Evolutionary conservation across 306 rosid genomes (phyloP).

Genomic region (Sophora flavescens): DNA sequence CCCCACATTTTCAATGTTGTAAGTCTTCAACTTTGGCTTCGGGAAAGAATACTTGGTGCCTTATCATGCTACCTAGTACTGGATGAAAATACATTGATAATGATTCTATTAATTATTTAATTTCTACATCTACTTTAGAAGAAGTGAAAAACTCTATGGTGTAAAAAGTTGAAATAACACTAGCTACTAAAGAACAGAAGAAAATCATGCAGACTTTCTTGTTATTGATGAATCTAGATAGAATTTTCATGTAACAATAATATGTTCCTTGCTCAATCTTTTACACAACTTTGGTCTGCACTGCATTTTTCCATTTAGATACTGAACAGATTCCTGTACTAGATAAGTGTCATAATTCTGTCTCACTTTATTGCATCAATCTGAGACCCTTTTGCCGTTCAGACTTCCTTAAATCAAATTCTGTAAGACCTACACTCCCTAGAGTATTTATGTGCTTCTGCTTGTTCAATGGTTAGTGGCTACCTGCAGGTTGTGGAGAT

Average conservation of each 20-base stretch:
- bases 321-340: background rate
- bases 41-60: background rate
- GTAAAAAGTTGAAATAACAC: conserved; percentile 1
- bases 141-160: background rate
- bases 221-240: background rate
- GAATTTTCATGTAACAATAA: background rate
- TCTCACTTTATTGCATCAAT: background rate
- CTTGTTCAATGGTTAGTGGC: conserved; percentile 46
- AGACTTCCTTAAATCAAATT: background rate
- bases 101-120: conserved; percentile 10
- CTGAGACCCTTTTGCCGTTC: background rate
- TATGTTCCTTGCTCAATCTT: background rate
- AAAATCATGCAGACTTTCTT: conserved; percentile 7
- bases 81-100: background rate
- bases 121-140: conserved; percentile 10
- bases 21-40: conserved; percentile 48
- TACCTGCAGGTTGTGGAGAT: conserved; percentile 88
- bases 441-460: conserved; percentile 11
- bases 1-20: conserved; percentile 82
- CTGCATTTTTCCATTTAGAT: background rate
- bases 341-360: background rate
- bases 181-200: conserved; percentile 7
- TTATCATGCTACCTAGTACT: conserved; percentile 20
- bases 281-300: background rate
- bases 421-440: background rate